Evolutionary conservation across 257 asterid genomes (phyloP).

Genomic region (Solanum bukasovii): DNA sequence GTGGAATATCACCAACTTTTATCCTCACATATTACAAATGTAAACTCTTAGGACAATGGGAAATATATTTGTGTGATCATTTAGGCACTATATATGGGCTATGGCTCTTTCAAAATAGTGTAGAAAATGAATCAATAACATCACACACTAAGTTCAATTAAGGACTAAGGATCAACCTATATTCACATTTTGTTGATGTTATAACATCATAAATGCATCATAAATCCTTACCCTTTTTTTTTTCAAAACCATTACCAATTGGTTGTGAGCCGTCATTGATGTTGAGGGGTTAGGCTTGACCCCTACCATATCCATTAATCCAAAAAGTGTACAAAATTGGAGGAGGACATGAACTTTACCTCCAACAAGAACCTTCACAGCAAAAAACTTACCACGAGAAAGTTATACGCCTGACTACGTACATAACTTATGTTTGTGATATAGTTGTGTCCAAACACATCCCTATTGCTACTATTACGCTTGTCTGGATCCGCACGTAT

Average conservation of each 20-base stretch:
- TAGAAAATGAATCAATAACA: neutral
- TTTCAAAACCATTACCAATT: neutral
- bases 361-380: neutral
- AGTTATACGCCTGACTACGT: too few species aligned
- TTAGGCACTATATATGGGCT: neutral
- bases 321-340: too few species aligned
- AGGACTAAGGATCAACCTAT: neutral
- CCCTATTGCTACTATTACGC: too few species aligned
- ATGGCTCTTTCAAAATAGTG: neutral
- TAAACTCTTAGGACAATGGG: neutral
- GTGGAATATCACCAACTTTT: neutral
- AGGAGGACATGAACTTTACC: neutral
- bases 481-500: neutral
- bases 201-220: neutral
- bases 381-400: neutral
- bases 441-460: too few species aligned
- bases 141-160: neutral
- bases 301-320: too few species aligned
- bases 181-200: neutral
- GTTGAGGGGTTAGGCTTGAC: too few species aligned
- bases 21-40: neutral
- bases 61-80: neutral
- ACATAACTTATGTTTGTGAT: too few species aligned
- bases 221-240: too few species aligned
- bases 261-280: neutral